phyloP scores from a whole-genome alignment of 2,329 filamentous ascomycete genomes.

The Arthrobotrys iridis region DNA sequence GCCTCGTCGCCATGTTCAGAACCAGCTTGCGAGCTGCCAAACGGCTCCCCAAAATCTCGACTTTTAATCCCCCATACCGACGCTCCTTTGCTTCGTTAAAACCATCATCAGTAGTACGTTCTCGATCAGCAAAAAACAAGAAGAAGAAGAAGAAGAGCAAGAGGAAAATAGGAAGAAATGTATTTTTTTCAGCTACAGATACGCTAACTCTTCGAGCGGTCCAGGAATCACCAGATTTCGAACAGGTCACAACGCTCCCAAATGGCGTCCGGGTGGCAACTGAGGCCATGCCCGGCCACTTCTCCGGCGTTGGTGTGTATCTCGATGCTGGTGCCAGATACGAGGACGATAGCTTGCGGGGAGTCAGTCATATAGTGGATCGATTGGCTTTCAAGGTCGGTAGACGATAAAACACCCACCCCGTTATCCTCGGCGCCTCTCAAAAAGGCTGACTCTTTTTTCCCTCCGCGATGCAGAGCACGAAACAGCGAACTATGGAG shows the following conservation, averaged over 20 bases:
- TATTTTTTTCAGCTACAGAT: too few species aligned
- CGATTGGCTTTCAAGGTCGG: conserved; percentile 87
- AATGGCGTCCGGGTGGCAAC: conserved; percentile 96
- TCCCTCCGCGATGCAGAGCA: conserved; percentile 67
- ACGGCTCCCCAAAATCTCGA: conserved; percentile 29
- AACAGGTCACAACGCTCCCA: conserved; percentile 84
- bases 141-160: too few species aligned
- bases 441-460: neutral
- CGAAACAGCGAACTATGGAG: conserved; percentile 76
- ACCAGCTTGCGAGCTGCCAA: conserved; percentile 46
- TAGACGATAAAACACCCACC: neutral
- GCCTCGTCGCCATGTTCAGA: conserved; percentile 29
- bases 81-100: conserved; percentile 41
- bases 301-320: conserved; percentile 94
- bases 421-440: too few species aligned
- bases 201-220: neutral
- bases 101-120: conserved; percentile 31
- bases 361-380: conserved; percentile 96
- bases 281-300: conserved; percentile 91
- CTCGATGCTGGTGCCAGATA: conserved; percentile 94
- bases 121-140: neutral
- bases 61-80: conserved; percentile 20
- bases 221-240: conserved; percentile 84
- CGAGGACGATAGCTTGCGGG: conserved; percentile 83
- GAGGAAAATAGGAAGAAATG: too few species aligned